Percentiles rank a stretch among this genome's conserved stretches.
phyloP scores from a whole-genome alignment of 169 alveolate species.

The Eimeria maxima region DNA sequence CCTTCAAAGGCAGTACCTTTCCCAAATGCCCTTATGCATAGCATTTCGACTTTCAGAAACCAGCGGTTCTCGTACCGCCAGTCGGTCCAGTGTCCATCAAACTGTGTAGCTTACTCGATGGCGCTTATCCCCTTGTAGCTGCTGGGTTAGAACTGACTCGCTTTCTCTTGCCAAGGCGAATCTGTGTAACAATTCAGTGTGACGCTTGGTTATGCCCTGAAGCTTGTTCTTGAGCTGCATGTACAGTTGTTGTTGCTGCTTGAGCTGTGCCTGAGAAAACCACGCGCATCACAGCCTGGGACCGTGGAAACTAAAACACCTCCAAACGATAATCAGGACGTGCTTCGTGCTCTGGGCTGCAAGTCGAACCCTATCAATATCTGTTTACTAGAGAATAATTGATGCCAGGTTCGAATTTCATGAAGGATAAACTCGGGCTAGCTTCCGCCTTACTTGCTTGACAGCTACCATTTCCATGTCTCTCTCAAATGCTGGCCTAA shows the following conservation, averaged over 20 bases:
- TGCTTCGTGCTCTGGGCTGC: background rate
- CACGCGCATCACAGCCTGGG: background rate
- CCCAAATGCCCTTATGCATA: background rate
- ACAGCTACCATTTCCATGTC: constrained; percentile 43
- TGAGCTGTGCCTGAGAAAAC: constrained; percentile 40
- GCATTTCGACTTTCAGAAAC: background rate
- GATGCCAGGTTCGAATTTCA: background rate
- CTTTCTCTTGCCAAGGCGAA: constrained; percentile 57
- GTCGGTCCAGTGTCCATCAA: background rate
- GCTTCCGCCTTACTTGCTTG: constrained; percentile 34
- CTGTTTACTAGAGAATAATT: background rate
- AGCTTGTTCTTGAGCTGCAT: constrained; percentile 26
- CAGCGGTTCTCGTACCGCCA: background rate
- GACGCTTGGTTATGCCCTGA: constrained; percentile 48
- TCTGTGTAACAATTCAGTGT: constrained; percentile 49
- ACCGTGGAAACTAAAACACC: background rate
- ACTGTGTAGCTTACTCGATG: constrained; percentile 15
- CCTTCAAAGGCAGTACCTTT: background rate
- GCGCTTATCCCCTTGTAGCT: constrained; percentile 51
- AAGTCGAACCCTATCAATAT: background rate
- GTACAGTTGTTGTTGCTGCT: constrained; percentile 30
- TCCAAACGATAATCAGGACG: background rate
- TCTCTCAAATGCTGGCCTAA: constrained; percentile 61
- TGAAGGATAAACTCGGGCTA: background rate
- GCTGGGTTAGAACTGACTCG: constrained; percentile 43